These are phyloP conservation scores for Collariella sp. DNA, from an alignment of 495 filamentous ascomycete species.

Conservation along the genomic window DNA sequence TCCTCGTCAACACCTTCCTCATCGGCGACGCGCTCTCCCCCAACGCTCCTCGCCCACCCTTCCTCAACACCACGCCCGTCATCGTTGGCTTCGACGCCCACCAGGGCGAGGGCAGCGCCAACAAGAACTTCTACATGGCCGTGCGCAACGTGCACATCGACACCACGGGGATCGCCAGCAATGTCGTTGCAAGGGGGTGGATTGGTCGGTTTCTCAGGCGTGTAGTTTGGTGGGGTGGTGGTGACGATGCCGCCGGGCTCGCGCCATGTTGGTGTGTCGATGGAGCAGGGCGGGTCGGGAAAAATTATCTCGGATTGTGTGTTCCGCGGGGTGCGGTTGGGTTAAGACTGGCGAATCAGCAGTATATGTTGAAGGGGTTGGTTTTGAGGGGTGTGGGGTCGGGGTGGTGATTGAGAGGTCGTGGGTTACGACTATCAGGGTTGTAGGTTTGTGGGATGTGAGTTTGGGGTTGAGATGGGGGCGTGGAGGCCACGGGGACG, in stretches of 20 bases:
- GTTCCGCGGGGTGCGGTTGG: slow-evolving; percentile 44
- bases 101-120: slow-evolving; percentile 47
- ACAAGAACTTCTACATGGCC: slow-evolving; percentile 66
- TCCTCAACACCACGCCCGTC: slow-evolving; percentile 18
- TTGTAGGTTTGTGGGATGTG: slow-evolving; percentile 41
- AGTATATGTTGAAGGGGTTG: slow-evolving; percentile 45
- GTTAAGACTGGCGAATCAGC: slow-evolving; percentile 41
- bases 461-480: slow-evolving; percentile 48
- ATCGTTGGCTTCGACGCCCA: slow-evolving; percentile 34
- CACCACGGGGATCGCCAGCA: slow-evolving; percentile 44
- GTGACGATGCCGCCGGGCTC: slow-evolving; percentile 49
- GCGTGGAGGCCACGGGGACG: slow-evolving; percentile 33
- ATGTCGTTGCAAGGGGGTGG: slow-evolving; percentile 34
- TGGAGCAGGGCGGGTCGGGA: slow-evolving; percentile 31
- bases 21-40: slow-evolving; percentile 57
- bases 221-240: slow-evolving; percentile 53
- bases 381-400: slow-evolving; percentile 33
- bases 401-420: slow-evolving; percentile 17
- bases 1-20: slow-evolving; percentile 34
- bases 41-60: slow-evolving; percentile 52
- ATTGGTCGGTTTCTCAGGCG: slow-evolving; percentile 60
- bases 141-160: slow-evolving; percentile 68
- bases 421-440: slow-evolving; percentile 26
- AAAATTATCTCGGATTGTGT: slow-evolving; percentile 41
- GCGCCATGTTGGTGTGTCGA: slow-evolving; percentile 36